Evolutionary conservation across 148 eudicot species (phyloP).

Genomic region (Cornus kousa): DNA sequence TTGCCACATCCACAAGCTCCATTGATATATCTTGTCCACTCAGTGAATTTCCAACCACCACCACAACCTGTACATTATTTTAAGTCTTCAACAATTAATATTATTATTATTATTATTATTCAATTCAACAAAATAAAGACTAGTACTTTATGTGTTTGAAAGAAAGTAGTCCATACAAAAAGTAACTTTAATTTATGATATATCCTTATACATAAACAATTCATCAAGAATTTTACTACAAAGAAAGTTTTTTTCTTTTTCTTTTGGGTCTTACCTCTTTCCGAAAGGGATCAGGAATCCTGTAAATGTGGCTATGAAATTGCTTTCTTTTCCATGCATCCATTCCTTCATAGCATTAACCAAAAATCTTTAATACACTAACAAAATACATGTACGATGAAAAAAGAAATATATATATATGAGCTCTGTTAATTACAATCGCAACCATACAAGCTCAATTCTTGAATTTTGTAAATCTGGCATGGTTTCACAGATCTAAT

Average conservation of each 20-base stretch:
- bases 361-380: neutral
- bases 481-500: no score
- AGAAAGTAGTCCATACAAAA: neutral
- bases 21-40: conserved; percentile 79
- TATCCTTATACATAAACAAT: no score
- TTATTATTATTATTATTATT: no score
- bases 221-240: neutral
- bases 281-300: conserved; percentile 62
- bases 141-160: neutral
- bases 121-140: no score
- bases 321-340: conserved; percentile 69
- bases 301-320: conserved; percentile 71
- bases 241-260: no score
- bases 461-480: no score
- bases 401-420: no score
- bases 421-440: no score
- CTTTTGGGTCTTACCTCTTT: conserved; percentile 41
- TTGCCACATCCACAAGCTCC: conserved; percentile 70
- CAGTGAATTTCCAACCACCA: conserved; percentile 68
- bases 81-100: neutral
- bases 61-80: conserved; percentile 47
- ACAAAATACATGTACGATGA: neutral
- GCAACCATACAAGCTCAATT: no score
- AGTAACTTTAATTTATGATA: no score
- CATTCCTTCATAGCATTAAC: conserved; percentile 46